Evolutionary conservation across 495 filamentous ascomycete genomes (phyloP), one percentile per base, ranked within the genome.

Genomic region (Xylaria longipes): DNA sequence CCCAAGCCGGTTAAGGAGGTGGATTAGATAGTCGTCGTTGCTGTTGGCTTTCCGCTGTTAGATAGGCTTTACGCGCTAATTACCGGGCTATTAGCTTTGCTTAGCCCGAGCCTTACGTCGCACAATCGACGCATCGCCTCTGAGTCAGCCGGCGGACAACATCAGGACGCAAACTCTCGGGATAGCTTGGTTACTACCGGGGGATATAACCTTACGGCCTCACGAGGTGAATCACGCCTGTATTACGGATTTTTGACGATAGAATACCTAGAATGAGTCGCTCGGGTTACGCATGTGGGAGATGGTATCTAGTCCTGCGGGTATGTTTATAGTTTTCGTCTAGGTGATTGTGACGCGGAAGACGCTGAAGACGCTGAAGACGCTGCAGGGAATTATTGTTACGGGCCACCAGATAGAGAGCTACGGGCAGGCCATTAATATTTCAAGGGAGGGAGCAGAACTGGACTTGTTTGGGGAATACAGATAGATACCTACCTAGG

Each of bases 101-200:
- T 15, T 27, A 1, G 22, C 48, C 48, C 48, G n/a, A 14, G 22
- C 46, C n/a, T 50, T 11, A n/a, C 46, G 46, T 27, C 48, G 7
- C 6, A 27, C 48, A 46, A 17, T 37, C 5, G 35, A 37, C 8
- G 35, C 35, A 37, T 50, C n/a, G 9, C n/a, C 46, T 50, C 8
- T 31, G 61, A 64, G 39, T 64, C 61, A 64, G 15, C 22, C 52
- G 52, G 52, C 27, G 27, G 27, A 54, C 50, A 29, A 15, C 22
- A 50, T 25, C n/a, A 50, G 46, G 3, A 37, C 35, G 45, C 45
- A 48, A 14, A 29, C 25, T 31, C 11, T 22, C 2, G 46, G 11
- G 15, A 17, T 17, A 46, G 3, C 43, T 2, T 2, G 7, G 35
- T 15, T 14, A 1, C 12, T n/a, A 1, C 17, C 14, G 20, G 0